Evolutionary conservation across 352 stramenopile genomes (phyloP), one percentile per base, ranked within the genome.

Genomic region (Phytophthora sp.): DNA sequence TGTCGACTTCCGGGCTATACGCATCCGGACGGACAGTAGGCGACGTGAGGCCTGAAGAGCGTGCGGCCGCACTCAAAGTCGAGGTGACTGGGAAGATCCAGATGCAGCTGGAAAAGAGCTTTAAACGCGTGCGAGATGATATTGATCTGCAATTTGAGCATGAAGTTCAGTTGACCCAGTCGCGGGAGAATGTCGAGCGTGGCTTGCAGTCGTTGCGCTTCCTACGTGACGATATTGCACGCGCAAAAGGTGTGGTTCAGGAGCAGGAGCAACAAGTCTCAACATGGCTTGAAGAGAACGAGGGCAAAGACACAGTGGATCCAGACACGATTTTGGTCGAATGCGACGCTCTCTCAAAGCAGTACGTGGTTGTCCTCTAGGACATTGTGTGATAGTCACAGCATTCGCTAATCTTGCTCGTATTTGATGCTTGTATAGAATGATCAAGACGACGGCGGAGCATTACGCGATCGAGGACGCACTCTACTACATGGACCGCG

Each of bases 401-500:
- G n/a, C n/a, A n/a, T n/a, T n/a, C n/a, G n/a, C n/a, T n/a, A n/a
- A n/a, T n/a, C n/a, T n/a, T 41, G 15, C 24, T 57, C 27, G 24
- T 35, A 18, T 67, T 9, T 53, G 18, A 8, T 57, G n/a, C n/a
- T 41, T 66, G 15, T 41, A 9, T 53, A 94, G 85, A 51, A 69
- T 96, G 55, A 69, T 97, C 39, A 75, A 80, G 31, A 87, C 90
- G 13, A 69, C 96, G 16, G 86, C 91, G 3, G 89, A 98, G 54
- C 86, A 94, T 62, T 78, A 96, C 33, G 79, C 91, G 16, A 95
- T 97, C 36, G 90, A 97, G 56, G 91, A 98, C 53, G 87, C 87
- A 21, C 82, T 98, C 27, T 98, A 97, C 74, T 96, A 97, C 55
- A 79, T 98, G 82, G 91, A 98, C 55, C 84, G 88, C 15, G 90